These are phyloP conservation scores for Aspergillus carlsbadensis DNA, from an alignment of 495 filamentous ascomycete genomes.

Conservation along the genomic window DNA sequence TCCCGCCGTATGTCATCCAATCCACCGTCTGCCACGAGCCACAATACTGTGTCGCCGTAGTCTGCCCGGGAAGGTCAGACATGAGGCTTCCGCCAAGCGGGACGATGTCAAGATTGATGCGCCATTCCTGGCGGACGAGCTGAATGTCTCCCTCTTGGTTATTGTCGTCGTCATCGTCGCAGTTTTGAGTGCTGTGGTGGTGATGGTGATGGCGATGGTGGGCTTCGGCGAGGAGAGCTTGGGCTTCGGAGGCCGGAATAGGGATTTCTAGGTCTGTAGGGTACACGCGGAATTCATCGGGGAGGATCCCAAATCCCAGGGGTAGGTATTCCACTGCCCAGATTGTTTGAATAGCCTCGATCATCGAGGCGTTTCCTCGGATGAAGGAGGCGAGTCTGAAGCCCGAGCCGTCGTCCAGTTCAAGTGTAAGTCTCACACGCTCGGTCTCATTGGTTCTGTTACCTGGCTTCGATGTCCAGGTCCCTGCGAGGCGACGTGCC, in stretches of 20 bases:
- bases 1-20: slow-evolving; percentile 18
- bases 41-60: slow-evolving; percentile 1
- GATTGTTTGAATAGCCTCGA: slow-evolving; percentile 7
- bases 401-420: slow-evolving; percentile 9
- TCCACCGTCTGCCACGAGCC: slow-evolving; percentile 16
- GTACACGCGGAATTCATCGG: slow-evolving; percentile 11
- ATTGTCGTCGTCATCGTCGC: not conserved
- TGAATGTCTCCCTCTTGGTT: not conserved
- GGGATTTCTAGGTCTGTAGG: slow-evolving; percentile 12
- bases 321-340: slow-evolving; percentile 7
- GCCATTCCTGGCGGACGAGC: slow-evolving; percentile 14
- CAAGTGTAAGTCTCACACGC: not conserved
- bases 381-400: slow-evolving; percentile 9
- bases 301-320: slow-evolving; percentile 12
- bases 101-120: slow-evolving; percentile 15
- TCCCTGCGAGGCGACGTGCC: not conserved
- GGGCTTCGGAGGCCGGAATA: not conserved
- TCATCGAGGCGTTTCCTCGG: slow-evolving; percentile 5
- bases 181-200: not conserved
- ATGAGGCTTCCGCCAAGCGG: slow-evolving; percentile 10
- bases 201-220: no score
- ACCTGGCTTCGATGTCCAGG: slow-evolving; percentile 1
- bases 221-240: not conserved
- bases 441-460: not conserved
- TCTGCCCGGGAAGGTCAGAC: slow-evolving; percentile 18